Conservation (phyloP, 768 basidiomycete genomes). For the Leccinum subgranulosum region DNA sequence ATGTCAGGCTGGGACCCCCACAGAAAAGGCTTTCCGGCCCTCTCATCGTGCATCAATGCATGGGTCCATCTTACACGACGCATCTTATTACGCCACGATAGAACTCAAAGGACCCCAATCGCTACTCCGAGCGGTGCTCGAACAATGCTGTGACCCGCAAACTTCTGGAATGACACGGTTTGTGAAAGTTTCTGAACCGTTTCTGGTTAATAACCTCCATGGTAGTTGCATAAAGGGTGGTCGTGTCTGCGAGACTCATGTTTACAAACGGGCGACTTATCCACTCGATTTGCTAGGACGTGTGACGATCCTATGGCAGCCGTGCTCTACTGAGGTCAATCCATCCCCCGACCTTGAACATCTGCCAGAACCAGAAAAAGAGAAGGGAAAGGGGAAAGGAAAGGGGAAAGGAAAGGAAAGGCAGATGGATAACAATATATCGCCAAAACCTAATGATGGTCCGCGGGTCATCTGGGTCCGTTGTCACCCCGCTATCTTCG, state of each 20-base stretch:
- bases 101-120: conserved; percentile 67
- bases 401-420: conserved; percentile 34
- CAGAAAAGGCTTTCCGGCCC: conserved; percentile 88
- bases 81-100: conserved; percentile 76
- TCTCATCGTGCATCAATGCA: conserved; percentile 87
- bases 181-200: not conserved
- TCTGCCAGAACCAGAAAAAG: conserved; percentile 8
- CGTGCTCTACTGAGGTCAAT: conserved; percentile 20
- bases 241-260: conserved; percentile 59
- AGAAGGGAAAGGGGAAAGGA: not conserved
- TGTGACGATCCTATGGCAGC: conserved; percentile 70
- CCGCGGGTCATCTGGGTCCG: conserved; percentile 67
- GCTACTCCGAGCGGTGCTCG: conserved; percentile 50
- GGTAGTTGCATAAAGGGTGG: conserved; percentile 64
- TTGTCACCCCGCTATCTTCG: conserved; percentile 72
- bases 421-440: conserved; percentile 20
- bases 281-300: conserved; percentile 74
- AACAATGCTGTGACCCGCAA: conserved; percentile 63
- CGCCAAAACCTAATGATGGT: conserved; percentile 3
- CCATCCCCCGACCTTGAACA: not conserved
- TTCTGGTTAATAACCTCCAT: conserved; percentile 1
- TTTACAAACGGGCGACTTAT: conserved; percentile 62
- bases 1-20: conserved; percentile 72
- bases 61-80: conserved; percentile 85
- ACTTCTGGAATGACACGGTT: conserved; percentile 64